Percentiles rank a stretch among this genome's conserved stretches.
Evolutionary conservation across 257 asterid genomes (phyloP).

Genomic region (Plantago major): DNA sequence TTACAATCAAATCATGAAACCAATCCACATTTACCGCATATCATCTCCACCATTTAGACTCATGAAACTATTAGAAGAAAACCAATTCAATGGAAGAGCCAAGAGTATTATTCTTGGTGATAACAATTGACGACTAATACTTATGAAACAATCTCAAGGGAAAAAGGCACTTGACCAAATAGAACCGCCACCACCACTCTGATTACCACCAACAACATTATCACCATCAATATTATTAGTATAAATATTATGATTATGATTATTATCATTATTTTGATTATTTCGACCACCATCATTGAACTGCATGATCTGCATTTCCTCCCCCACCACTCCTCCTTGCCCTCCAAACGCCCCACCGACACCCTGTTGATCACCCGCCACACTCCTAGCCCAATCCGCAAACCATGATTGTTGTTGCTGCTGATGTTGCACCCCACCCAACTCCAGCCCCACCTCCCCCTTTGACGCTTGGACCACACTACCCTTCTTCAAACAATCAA

Average conservation of each 20-base stretch:
- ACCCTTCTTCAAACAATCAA: conserved; percentile 41
- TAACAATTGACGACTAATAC: not conserved
- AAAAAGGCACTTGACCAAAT: conserved; percentile 3
- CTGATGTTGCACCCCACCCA: conserved; percentile 31
- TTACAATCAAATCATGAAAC: too few relatives aligned
- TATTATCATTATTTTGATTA: conserved; percentile 14
- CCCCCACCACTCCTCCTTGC: conserved; percentile 25
- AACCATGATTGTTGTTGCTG: conserved; percentile 38
- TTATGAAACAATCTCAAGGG: not conserved
- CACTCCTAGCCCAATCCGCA: conserved; percentile 39
- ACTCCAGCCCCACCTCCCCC: conserved; percentile 18
- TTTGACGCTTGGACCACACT: conserved; percentile 9
- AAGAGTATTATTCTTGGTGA: not conserved
- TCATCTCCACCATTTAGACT: too few relatives aligned
- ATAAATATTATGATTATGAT: conserved; percentile 6
- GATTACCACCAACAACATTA: not conserved
- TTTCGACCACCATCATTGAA: conserved; percentile 26
- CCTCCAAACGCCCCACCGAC: conserved; percentile 25
- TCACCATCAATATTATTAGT: conserved; percentile 1
- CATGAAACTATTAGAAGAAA: too few relatives aligned
- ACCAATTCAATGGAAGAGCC: not conserved
- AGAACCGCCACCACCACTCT: too few relatives aligned
- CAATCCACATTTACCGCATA: too few relatives aligned
- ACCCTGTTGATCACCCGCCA: conserved; percentile 25
- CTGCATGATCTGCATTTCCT: conserved; percentile 34